A percentile compares a stretch with the other conserved stretches of the same genome.
phyloP scores from a whole-genome alignment of 2,329 filamentous ascomycete genomes.

The Aspergillus aculeatinus region DNA sequence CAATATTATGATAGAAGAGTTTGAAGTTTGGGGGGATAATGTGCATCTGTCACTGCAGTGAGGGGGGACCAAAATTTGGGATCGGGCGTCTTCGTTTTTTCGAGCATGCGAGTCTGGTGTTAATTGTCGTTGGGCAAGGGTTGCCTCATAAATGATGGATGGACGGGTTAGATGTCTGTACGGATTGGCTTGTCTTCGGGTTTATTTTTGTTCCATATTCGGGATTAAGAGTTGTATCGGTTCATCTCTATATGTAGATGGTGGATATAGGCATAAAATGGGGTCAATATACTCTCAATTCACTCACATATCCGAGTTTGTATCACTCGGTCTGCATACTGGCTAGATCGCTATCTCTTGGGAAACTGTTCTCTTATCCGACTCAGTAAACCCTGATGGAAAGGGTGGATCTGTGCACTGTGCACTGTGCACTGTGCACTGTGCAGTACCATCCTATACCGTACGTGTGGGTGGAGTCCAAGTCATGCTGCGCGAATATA shows the following conservation, averaged over 20 bases:
- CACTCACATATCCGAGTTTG: no score
- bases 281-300: no score
- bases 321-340: no score
- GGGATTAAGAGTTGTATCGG: background rate
- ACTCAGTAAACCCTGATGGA: no score
- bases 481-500: no score
- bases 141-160: background rate
- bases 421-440: no score
- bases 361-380: no score
- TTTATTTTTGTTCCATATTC: background rate
- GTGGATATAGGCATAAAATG: background rate
- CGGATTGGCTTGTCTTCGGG: constrained; percentile 2
- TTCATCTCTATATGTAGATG: background rate
- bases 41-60: constrained; percentile 9
- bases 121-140: constrained; percentile 18
- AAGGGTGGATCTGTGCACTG: no score
- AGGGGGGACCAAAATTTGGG: constrained; percentile 13
- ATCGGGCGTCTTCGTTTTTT: constrained; percentile 12
- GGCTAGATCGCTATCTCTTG: no score
- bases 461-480: no score
- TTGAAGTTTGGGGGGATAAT: background rate
- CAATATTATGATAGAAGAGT: background rate
- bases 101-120: constrained; percentile 29
- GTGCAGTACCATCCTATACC: no score
- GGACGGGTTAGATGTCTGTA: background rate